Evolutionary conservation across 2,329 filamentous ascomycete species (phyloP), one percentile per base, ranked within the genome.

Genomic region (Hymenoscyphus repandus): DNA sequence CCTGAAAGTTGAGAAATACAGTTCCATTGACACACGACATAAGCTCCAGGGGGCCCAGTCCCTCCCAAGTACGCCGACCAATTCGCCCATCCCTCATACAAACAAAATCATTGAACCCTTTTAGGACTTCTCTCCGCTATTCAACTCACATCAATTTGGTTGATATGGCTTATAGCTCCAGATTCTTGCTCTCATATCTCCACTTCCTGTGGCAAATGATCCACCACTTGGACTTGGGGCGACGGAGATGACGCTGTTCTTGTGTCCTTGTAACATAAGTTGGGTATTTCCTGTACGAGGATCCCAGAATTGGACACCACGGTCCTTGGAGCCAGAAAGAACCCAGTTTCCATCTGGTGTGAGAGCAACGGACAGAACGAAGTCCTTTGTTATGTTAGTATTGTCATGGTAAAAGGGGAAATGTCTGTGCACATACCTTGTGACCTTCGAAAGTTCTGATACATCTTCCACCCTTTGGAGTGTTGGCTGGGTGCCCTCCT

Each of bases 291-390:
- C 93, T 17, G 90, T 96, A 63, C 86, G 81, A 17, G 93, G 92
- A 66, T 99, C 92, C 93, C 93, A 99, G 77, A 99, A 97, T 68
- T 97, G 93, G 18, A 99, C 93, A 44, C 93, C 92, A 46, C 93
- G 83, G 66, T 99, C 93, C 75, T 99, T 99, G 55, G 90, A 96
- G 40, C 93, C 93, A 57, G 90, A 96, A 71, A 99, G 86, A 51
- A 99, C 92, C 93, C 93, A 99, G 63, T 86, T 82, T 57, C 88
- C 88, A 68, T 97, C 91, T 13, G 93, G 93, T 0, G 93, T 97
- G 55, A 97, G 80, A 15, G 93, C 95, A 50, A 99, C 93, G 52
- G 88, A 93, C 40, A 99, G 83, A 53, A 99, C 93, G 66, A 97
- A 99, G 71, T 99, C 93, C 88, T 91, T 59, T 30, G 40, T 12